Conservation (phyloP, 345 rosid species). For the Camelina sativa region DNA sequence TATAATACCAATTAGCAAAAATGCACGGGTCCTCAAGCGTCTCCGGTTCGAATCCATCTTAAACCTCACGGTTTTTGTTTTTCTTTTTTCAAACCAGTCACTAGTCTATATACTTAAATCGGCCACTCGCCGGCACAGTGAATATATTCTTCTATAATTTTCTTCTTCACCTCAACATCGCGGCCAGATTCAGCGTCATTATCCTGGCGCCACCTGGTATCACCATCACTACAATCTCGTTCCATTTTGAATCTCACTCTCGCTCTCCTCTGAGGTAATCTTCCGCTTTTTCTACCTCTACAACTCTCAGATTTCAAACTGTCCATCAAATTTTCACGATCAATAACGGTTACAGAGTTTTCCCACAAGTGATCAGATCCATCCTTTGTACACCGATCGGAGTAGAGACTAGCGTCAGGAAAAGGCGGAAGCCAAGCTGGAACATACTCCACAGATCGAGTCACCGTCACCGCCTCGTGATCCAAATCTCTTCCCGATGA, state of each 20-base stretch:
- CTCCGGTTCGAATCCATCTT: conserved; percentile 26
- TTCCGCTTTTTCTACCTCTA: not conserved
- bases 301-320: not conserved
- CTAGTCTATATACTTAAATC: not conserved
- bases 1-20: not conserved
- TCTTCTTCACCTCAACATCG: conserved; percentile 17
- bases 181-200: not conserved
- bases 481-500: not conserved
- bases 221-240: not conserved
- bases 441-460: conserved; percentile 12
- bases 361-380: conserved; percentile 40
- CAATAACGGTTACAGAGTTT: conserved; percentile 28
- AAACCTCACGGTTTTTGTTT: not conserved
- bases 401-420: conserved; percentile 35
- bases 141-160: not conserved
- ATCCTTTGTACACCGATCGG: not conserved
- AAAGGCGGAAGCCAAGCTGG: conserved; percentile 45
- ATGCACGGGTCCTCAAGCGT: not conserved
- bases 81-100: not conserved
- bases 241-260: conserved; percentile 40
- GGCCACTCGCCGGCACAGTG: conserved; percentile 20
- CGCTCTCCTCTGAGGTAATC: conserved; percentile 25
- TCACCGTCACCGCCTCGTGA: not conserved
- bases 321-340: not conserved
- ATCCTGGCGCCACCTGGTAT: not conserved